phyloP scores from a whole-genome alignment of 2,329 filamentous ascomycete genomes.

The Colletotrichum tamarilloi region DNA sequence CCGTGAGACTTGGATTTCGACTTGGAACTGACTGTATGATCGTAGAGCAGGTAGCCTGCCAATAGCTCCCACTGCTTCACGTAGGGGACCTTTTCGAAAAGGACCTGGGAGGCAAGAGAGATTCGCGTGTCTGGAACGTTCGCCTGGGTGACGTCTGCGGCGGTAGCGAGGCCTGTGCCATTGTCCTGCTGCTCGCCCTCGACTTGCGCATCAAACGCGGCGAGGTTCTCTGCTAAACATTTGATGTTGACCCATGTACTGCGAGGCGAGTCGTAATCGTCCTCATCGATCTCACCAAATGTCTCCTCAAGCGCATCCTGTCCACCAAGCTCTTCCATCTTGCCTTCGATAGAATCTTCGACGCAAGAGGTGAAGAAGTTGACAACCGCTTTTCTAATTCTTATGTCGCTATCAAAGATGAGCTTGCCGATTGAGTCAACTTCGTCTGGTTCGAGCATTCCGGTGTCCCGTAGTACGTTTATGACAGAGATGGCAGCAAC shows the following conservation, averaged over 20 bases:
- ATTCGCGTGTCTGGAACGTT: conserved; percentile 82
- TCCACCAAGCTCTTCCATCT: conserved; percentile 86
- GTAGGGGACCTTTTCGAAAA: conserved; percentile 85
- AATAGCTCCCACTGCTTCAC: conserved; percentile 89
- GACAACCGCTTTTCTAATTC: conserved; percentile 88
- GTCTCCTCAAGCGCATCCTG: conserved; percentile 80
- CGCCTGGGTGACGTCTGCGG: conserved; percentile 69
- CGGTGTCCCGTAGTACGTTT: conserved; percentile 83
- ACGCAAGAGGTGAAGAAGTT: conserved; percentile 92
- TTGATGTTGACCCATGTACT: conserved; percentile 93
- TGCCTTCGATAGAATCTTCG: conserved; percentile 81
- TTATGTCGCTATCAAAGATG: conserved; percentile 87
- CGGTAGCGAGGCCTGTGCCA: conserved; percentile 59
- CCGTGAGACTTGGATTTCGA: conserved; percentile 63
- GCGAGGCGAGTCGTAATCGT: conserved; percentile 81
- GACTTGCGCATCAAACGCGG: conserved; percentile 81
- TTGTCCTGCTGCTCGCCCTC: conserved; percentile 64
- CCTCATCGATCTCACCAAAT: conserved; percentile 76
- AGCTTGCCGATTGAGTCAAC: conserved; percentile 89
- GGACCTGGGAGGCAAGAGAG: conserved; percentile 83
- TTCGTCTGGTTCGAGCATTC: conserved; percentile 90
- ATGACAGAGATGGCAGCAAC: conserved; percentile 84
- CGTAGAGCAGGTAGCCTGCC: conserved; percentile 90
- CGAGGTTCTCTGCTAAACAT: conserved; percentile 85
- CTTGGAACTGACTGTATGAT: conserved; percentile 78